These are phyloP conservation scores for Solanum sparsipilum DNA, from an alignment of 257 asterid genomes.

Conservation along the genomic window DNA sequence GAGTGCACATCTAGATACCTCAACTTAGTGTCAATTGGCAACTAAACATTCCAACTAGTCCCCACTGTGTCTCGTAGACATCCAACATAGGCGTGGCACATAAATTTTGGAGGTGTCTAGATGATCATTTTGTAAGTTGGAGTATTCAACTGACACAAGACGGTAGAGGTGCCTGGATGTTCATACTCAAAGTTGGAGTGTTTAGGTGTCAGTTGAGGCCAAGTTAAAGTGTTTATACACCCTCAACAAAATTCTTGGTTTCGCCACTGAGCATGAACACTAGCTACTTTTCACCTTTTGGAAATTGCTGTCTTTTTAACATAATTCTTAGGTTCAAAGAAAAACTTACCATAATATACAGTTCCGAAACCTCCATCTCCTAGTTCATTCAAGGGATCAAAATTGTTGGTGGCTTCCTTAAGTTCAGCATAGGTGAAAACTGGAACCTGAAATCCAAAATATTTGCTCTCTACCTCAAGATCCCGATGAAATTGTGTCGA, in stretches of 20 bases:
- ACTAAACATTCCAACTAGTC: background rate
- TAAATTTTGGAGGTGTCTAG: background rate
- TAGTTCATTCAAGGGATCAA: background rate
- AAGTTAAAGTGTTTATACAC: background rate
- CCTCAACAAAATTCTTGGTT: background rate
- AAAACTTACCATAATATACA: background rate
- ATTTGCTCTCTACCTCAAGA: background rate
- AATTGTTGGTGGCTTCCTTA: background rate
- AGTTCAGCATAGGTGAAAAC: constrained; percentile 1
- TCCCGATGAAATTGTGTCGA: background rate
- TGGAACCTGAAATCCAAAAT: constrained; percentile 2
- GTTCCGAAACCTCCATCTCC: constrained; percentile 7
- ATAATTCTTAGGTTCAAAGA: background rate
- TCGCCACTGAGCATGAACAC: background rate
- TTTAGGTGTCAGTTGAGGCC: background rate
- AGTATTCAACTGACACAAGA: background rate
- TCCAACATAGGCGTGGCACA: background rate
- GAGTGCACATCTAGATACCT: background rate
- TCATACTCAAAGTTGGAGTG: background rate
- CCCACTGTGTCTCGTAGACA: background rate
- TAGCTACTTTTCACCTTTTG: background rate
- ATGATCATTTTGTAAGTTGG: background rate
- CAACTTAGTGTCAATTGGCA: background rate
- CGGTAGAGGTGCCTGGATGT: background rate
- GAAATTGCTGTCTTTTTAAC: background rate